Evolutionary conservation across 768 basidiomycete species (phyloP), one percentile per base, ranked within the genome.

Genomic region (Boletellus ananiceps): DNA sequence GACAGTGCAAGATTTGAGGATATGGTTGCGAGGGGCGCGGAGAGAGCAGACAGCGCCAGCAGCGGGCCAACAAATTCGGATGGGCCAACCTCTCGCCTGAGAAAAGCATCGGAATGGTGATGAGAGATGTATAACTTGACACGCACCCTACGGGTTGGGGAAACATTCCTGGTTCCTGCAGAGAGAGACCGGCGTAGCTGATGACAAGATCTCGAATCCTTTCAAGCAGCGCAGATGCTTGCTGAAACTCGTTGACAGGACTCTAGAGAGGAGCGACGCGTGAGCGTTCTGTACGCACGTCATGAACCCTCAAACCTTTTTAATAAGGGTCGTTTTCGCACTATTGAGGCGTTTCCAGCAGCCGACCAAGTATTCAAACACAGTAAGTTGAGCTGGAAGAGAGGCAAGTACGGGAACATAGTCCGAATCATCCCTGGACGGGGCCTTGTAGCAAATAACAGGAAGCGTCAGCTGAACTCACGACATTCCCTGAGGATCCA

Each of bases 111-210:
- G 49, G 46, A 41, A 18, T 13, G 41, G 21, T 33, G 18, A n/a
- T 21, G 29, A 14, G 19, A 38, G 29, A 34, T 33, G 13, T 31
- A 44, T 18, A 15, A 7, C 15, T 31, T 42, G 18, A 40, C 21
- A 72, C 79, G 51, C 66, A 89, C 93, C 81, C 78, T 46, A 68
- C 47, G 9, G 93, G 94, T 57, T 96, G 91, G 41, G 92, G 88
- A 57, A 99, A 98, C 86, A 97, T 94, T 34, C 83, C 84, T 1
- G 94, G 89, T 51, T 94, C 93, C 69, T 94, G 92, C 9, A 99
- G 72, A 19, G 80, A 87, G 41, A 97, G 76, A 5, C 93, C 94
- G 11, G 85, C 81, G 69, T 96, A 96, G 49, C 86, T 91, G 55
- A 98, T 81, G 43, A 97, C 68, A 14, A 96, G 75, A 49, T 86